Evolutionary conservation across 495 filamentous ascomycete species (phyloP).

Genomic region (Beverwykella pulmonaria): DNA sequence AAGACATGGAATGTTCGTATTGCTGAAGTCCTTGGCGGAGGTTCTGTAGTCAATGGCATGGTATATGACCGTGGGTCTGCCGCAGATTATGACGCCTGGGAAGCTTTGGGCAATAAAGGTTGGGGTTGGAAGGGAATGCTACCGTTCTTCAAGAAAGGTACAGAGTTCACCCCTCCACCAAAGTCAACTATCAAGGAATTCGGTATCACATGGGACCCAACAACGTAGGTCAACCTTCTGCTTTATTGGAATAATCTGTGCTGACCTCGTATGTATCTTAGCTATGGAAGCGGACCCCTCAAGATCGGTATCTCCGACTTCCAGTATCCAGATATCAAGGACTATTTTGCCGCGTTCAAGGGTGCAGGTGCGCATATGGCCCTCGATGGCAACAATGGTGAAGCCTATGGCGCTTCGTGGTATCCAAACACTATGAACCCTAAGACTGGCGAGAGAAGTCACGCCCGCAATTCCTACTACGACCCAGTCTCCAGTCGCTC

Average conservation of each 20-base stretch:
- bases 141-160: conserved; percentile 34
- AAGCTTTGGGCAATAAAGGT: conserved; percentile 28
- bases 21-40: conserved; percentile 49
- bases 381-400: conserved; percentile 7
- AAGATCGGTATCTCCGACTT: conserved; percentile 50
- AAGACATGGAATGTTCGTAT: conserved; percentile 11
- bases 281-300: conserved; percentile 42
- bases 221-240: conserved; percentile 41
- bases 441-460: conserved; percentile 2
- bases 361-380: conserved; percentile 4
- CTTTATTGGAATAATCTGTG: neutral
- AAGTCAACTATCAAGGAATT: conserved; percentile 6
- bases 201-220: conserved; percentile 46
- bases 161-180: conserved; percentile 9
- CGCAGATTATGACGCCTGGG: conserved; percentile 42
- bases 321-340: conserved; percentile 48
- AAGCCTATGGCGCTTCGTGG: conserved; percentile 14
- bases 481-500: conserved; percentile 15
- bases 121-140: conserved; percentile 42
- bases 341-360: conserved; percentile 27
- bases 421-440: conserved; percentile 22
- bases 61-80: conserved; percentile 14
- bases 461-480: conserved; percentile 21
- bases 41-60: conserved; percentile 51
- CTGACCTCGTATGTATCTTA: neutral